Percentiles rank a stretch among this genome's conserved stretches.
Evolutionary conservation across 768 basidiomycete species (phyloP).

Genomic region (Hydnum rufescens): DNA sequence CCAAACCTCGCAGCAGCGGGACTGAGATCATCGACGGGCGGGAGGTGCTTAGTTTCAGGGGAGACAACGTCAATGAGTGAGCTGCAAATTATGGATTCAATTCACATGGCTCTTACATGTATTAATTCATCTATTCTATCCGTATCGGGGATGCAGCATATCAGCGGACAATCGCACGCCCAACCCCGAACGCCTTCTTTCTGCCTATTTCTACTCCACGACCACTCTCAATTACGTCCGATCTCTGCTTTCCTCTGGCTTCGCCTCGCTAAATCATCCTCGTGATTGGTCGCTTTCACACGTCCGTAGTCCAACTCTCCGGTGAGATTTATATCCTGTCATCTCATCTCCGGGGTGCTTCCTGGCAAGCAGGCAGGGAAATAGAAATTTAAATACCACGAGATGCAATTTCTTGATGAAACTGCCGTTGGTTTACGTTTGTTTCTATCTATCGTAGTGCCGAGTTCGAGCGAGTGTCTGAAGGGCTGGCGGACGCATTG

Average conservation of each 20-base stretch:
- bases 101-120: background rate
- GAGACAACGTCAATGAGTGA: conserved; percentile 90
- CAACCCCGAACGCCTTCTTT: conserved; percentile 75
- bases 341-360: background rate
- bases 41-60: conserved; percentile 80
- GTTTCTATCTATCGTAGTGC: conserved; percentile 23
- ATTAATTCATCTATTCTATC: background rate
- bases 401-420: background rate
- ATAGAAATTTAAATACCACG: too few species aligned
- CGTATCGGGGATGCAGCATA: conserved; percentile 32
- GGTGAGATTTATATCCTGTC: conserved; percentile 20
- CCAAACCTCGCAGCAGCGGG: conserved; percentile 74
- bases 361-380: too few species aligned
- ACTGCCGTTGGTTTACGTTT: background rate
- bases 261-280: conserved; percentile 82
- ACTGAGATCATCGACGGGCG: conserved; percentile 53
- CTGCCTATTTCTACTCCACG: conserved; percentile 91
- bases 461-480: conserved; percentile 73
- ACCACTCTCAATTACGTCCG: conserved; percentile 88
- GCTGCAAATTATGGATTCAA: too few species aligned
- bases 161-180: conserved; percentile 64
- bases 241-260: conserved; percentile 72
- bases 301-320: conserved; percentile 63
- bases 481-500: conserved; percentile 72
- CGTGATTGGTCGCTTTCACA: conserved; percentile 83